Evolutionary conservation across 2,329 filamentous ascomycete species (phyloP), one percentile per base, ranked within the genome.

Genomic region (Fusarium mundagurra): DNA sequence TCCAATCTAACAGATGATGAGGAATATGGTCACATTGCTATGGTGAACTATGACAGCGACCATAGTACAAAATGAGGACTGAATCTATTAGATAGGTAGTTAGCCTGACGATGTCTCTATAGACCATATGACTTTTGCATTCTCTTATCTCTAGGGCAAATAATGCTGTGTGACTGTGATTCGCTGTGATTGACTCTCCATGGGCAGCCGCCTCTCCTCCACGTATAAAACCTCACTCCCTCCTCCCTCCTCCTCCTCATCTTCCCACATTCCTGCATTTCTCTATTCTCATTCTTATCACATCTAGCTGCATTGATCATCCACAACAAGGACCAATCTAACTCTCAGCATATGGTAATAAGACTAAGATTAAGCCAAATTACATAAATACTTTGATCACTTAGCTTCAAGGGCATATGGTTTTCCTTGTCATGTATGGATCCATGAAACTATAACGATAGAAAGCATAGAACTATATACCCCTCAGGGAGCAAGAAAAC

Each of bases 41-140:
- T 85, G 84, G 77, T 82, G 29, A 79, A 82, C 47, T 80, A 85
- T 43, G 83, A 82, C 18, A 79, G 68, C 10, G 72, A 74, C 24
- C 41, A 62, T 29, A 74, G 72, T 58, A 50, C 36, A 33, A 74
- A 73, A 33, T 62, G 50, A 59, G 29, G 2, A 22, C n/a, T 24
- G 10, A 36, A 24, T 48, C 3, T 24, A 34, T 13, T 41, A n/a
- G 39, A 41, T 41, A 14, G 39, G 39, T 41, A n/a, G 39, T n/a
- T 41, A 41, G 22, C 39, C 39, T 41, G 22, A 41, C 39, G 39
- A 41, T 41, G 22, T 14, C 22, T 41, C 13, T n/a, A 39, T 22
- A 8, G 13, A 14, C 22, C 39, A 41, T 22, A 14, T 41, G 22
- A 13, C 38, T 22, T 41, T 41, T 41, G 38, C 38, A 13, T 41